phyloP scores from a whole-genome alignment of 305 asterid species.

The Rubia tinctorum region DNA sequence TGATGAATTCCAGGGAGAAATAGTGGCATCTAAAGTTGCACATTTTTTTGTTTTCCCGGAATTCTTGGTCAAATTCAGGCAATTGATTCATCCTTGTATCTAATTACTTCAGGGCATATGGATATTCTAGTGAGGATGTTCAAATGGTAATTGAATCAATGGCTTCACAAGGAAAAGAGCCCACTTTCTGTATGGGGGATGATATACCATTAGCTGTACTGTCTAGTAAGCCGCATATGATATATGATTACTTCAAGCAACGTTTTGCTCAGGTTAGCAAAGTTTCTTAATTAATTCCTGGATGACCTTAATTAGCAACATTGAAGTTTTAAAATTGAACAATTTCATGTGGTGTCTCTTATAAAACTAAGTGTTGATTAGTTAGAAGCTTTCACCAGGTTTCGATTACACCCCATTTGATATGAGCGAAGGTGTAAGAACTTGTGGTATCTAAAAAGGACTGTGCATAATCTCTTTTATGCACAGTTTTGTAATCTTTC shows the following conservation, averaged over 20 bases:
- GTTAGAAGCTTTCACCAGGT: neutral
- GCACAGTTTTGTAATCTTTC: slow-evolving; percentile 7
- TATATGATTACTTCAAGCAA: slow-evolving; percentile 95
- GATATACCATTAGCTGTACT: slow-evolving; percentile 95
- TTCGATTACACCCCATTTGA: neutral
- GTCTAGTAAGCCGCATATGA: slow-evolving; percentile 86
- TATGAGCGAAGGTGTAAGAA: neutral
- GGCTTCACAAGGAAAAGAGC: slow-evolving; percentile 99
- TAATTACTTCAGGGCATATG: slow-evolving; percentile 68
- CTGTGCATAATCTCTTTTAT: neutral
- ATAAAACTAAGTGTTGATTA: neutral
- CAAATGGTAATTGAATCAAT: slow-evolving; percentile 98
- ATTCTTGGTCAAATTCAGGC: slow-evolving; percentile 11
- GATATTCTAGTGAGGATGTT: slow-evolving; percentile 99
- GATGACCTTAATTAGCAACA: slow-evolving; percentile 9
- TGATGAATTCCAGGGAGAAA: neutral
- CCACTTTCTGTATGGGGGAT: slow-evolving; percentile 99
- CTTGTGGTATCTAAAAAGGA: neutral
- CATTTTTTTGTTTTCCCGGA: neutral
- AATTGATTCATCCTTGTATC: slow-evolving; percentile 15
- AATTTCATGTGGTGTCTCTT: neutral
- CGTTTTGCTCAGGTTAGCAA: slow-evolving; percentile 92
- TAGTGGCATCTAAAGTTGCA: neutral
- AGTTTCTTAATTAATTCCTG: slow-evolving; percentile 15
- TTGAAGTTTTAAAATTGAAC: neutral